Conservation (phyloP, 179 eudicot genomes). For the Heliamphora pulchella region DNA sequence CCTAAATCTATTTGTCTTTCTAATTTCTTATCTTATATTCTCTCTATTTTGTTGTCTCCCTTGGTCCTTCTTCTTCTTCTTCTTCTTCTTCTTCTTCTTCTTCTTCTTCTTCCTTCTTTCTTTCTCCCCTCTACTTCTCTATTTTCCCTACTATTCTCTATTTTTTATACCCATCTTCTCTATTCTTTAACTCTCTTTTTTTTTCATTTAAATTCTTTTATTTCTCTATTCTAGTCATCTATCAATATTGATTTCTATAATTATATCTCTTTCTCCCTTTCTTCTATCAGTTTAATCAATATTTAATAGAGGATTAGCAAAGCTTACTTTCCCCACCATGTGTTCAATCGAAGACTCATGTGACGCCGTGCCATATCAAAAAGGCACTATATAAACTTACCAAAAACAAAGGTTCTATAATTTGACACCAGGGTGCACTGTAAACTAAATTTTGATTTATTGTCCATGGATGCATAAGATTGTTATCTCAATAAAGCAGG, state of each 20-base stretch:
- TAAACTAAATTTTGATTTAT: too few species aligned
- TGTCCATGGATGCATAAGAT: too few species aligned
- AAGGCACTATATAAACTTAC: too few species aligned
- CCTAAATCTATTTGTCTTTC: background rate
- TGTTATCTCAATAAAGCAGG: too few species aligned
- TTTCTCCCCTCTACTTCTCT: background rate
- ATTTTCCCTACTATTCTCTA: too few species aligned
- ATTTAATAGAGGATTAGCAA: background rate
- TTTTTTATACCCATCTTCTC: background rate
- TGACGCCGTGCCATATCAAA: too few species aligned
- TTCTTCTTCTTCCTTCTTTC: background rate
- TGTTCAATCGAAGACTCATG: too few species aligned
- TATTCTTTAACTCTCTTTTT: background rate
- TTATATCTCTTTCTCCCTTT: background rate
- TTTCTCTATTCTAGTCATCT: too few species aligned
- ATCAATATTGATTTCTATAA: too few species aligned
- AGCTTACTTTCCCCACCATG: too few species aligned
- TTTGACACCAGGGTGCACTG: too few species aligned
- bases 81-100: background rate
- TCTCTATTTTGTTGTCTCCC: background rate
- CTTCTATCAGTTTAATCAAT: background rate
- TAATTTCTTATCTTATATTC: background rate
- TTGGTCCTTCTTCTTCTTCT: background rate
- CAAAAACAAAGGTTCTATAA: too few species aligned
- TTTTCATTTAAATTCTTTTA: background rate